Evolutionary conservation across 2,329 filamentous ascomycete species (phyloP).

Genomic region (Sordariomycetes sp.): DNA sequence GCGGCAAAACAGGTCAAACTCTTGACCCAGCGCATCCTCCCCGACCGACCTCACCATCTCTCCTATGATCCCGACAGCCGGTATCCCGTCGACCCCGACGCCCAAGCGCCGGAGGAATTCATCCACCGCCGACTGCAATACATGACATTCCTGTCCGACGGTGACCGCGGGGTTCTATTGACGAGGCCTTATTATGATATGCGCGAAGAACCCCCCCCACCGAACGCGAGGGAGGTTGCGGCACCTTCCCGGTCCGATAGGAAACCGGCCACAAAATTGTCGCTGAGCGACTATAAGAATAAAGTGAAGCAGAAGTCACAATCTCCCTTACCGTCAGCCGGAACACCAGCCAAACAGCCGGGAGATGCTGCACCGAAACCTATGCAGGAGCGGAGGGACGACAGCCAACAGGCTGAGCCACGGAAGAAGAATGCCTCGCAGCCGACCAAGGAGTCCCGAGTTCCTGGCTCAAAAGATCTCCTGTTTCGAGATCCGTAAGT

Average conservation of each 20-base stretch:
- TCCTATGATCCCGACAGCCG: conserved; percentile 32
- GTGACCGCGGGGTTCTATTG: conserved; percentile 42
- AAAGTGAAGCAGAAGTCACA: conserved; percentile 27
- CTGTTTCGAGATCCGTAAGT: background rate
- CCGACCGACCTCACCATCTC: conserved; percentile 38
- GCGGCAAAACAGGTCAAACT: conserved; percentile 41
- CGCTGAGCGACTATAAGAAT: conserved; percentile 46
- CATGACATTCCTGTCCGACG: conserved; percentile 41
- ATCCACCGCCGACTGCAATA: conserved; percentile 38
- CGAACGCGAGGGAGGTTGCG: conserved; percentile 18
- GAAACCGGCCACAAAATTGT: conserved; percentile 36
- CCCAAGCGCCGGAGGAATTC: conserved; percentile 32
- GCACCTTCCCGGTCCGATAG: conserved; percentile 24
- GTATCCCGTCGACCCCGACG: conserved; percentile 28
- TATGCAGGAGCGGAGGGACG: background rate
- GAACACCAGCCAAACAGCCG: conserved; percentile 10
- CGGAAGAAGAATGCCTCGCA: background rate
- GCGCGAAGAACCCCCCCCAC: conserved; percentile 33
- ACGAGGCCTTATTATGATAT: conserved; percentile 45
- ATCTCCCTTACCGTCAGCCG: conserved; percentile 21
- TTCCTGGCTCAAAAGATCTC: background rate
- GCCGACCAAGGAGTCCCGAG: background rate
- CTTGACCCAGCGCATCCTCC: conserved; percentile 37
- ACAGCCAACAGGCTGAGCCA: background rate
- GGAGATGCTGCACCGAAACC: conserved; percentile 11